Evolutionary conservation across 306 rosid species (phyloP).

Genomic region (Urtica urens): DNA sequence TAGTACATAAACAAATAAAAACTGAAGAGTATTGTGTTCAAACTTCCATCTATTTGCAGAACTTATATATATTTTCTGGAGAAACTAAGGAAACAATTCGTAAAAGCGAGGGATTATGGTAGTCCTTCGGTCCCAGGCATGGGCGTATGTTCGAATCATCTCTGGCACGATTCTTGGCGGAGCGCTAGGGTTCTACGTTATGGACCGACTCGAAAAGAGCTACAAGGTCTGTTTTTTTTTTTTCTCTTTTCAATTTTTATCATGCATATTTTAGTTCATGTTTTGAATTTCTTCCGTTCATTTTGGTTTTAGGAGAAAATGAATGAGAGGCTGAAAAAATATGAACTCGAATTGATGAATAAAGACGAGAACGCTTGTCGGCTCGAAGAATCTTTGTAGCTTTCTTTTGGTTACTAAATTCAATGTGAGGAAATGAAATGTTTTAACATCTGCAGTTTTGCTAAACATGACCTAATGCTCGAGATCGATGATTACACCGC

Average conservation of each 20-base stretch:
- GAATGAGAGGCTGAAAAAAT: slow-evolving; percentile 51
- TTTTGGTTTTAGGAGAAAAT: slow-evolving; percentile 41
- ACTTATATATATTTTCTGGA: no score
- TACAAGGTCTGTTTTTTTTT: slow-evolving; percentile 41
- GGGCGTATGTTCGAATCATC: slow-evolving; percentile 72
- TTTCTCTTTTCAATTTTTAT: neutral
- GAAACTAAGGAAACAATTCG: no score
- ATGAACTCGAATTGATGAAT: slow-evolving; percentile 56
- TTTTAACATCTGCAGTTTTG: no score
- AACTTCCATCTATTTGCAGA: no score
- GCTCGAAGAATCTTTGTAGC: slow-evolving; percentile 49
- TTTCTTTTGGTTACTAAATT: no score
- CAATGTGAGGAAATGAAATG: no score
- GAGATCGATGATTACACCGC: no score
- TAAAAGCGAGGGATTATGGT: no score
- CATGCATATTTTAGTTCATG: neutral
- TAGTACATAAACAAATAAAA: no score
- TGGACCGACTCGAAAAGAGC: slow-evolving; percentile 56
- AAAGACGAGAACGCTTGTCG: slow-evolving; percentile 49
- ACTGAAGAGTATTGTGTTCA: no score
- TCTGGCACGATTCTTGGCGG: slow-evolving; percentile 62
- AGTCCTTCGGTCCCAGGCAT: slow-evolving; percentile 32
- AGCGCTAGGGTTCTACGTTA: slow-evolving; percentile 75
- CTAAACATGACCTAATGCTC: no score
- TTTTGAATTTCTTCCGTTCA: neutral